These are phyloP conservation scores for Fusarium falciforme DNA, from an alignment of 2,329 filamentous ascomycete species.

Conservation along the genomic window DNA sequence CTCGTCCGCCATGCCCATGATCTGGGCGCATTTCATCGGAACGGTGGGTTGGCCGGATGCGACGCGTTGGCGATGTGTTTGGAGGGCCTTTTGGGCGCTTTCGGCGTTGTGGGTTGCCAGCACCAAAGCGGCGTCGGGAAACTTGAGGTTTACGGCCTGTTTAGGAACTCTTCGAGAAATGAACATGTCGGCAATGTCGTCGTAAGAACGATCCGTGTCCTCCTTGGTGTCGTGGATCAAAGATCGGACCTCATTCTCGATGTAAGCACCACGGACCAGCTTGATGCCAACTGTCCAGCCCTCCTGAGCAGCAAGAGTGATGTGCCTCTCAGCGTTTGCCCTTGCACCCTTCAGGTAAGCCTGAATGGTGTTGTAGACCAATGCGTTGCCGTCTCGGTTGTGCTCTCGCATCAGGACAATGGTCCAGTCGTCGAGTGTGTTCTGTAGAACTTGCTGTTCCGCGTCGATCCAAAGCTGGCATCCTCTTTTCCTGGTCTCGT, in stretches of 20 bases:
- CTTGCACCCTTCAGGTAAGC: slow-evolving; percentile 64
- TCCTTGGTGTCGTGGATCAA: slow-evolving; percentile 64
- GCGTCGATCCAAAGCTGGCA: slow-evolving; percentile 59
- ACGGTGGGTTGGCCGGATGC: slow-evolving; percentile 46
- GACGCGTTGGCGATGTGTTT: slow-evolving; percentile 55
- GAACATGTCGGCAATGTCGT: slow-evolving; percentile 59
- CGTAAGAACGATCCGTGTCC: slow-evolving; percentile 63
- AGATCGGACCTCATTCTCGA: slow-evolving; percentile 59
- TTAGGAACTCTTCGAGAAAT: slow-evolving; percentile 50
- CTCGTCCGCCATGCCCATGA: slow-evolving; percentile 70
- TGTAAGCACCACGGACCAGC: slow-evolving; percentile 67
- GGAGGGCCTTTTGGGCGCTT: slow-evolving; percentile 55
- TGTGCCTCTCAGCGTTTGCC: slow-evolving; percentile 55
- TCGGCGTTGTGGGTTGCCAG: slow-evolving; percentile 65
- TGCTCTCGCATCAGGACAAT: slow-evolving; percentile 51
- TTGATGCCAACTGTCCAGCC: slow-evolving; percentile 66
- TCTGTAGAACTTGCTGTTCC: slow-evolving; percentile 58
- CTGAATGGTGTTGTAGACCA: slow-evolving; percentile 65
- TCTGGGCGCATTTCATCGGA: slow-evolving; percentile 61
- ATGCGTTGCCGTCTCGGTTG: slow-evolving; percentile 49
- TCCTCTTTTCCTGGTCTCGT: slow-evolving; percentile 47
- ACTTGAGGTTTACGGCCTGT: slow-evolving; percentile 37
- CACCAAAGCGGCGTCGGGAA: slow-evolving; percentile 60
- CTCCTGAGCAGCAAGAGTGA: slow-evolving; percentile 59
- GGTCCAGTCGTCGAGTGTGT: slow-evolving; percentile 48